These are phyloP conservation scores for Globisporangium nagaii DNA, from an alignment of 352 stramenopile genomes.

Conservation along the genomic window DNA sequence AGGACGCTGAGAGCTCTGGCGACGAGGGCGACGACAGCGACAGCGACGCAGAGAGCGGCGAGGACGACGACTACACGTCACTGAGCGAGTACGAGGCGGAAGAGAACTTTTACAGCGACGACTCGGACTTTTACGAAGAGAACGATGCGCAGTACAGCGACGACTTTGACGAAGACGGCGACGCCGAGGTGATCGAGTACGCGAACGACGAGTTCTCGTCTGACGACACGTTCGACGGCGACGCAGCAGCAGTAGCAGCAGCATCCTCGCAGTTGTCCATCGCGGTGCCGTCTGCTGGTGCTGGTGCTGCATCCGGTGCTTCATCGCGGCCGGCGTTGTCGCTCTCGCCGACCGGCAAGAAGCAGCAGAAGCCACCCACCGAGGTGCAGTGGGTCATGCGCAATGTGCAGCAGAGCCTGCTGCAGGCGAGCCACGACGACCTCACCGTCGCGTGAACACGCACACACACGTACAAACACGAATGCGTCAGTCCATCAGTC, in stretches of 20 bases:
- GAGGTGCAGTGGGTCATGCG: constrained; percentile 77
- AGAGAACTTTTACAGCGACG: constrained; percentile 84
- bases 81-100: constrained; percentile 71
- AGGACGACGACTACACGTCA: constrained; percentile 58
- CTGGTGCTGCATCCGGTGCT: not conserved
- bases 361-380: constrained; percentile 19
- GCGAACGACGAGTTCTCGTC: constrained; percentile 53
- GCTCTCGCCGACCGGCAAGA: constrained; percentile 15
- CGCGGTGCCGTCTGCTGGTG: not conserved
- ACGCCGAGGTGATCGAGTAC: constrained; percentile 79
- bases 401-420: constrained; percentile 62
- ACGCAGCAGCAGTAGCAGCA: no score
- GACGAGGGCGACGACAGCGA: constrained; percentile 32
- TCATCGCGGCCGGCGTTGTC: not conserved
- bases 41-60: constrained; percentile 17
- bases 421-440: constrained; percentile 46
- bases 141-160: constrained; percentile 76
- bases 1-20: constrained; percentile 47
- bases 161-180: constrained; percentile 73
- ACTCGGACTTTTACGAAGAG: constrained; percentile 67
- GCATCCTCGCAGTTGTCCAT: not conserved
- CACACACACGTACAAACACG: not conserved
- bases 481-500: not conserved
- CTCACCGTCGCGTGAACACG: constrained; percentile 16
- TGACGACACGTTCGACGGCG: constrained; percentile 18